These are phyloP conservation scores for Talaromyces sp. DNA, from an alignment of 2,329 filamentous ascomycete species.

Conservation along the genomic window DNA sequence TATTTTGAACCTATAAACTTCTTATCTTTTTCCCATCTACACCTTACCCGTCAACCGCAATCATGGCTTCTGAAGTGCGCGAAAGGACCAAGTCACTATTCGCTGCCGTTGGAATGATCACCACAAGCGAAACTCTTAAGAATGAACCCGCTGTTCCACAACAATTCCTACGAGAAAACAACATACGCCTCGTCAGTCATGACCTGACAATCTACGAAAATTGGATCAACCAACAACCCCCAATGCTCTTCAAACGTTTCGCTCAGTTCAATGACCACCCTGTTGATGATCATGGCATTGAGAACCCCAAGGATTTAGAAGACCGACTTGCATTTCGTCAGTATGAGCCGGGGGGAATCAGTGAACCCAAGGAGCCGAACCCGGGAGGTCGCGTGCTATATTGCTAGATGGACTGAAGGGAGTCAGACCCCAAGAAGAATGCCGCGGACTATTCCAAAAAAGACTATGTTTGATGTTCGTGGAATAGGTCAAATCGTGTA, in stretches of 20 bases:
- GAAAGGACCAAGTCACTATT: not conserved
- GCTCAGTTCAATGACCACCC: not conserved
- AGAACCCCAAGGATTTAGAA: no score
- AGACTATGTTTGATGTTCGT: no score
- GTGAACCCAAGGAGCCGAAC: no score
- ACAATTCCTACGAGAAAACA: not conserved
- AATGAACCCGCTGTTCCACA: not conserved
- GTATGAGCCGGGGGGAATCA: no score
- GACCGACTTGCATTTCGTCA: no score
- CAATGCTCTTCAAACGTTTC: not conserved
- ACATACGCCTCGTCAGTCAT: not conserved
- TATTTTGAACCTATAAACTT: not conserved
- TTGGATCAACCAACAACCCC: not conserved
- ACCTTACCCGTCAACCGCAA: not conserved
- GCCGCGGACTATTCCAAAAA: no score
- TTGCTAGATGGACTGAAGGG: no score
- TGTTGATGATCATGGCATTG: no score
- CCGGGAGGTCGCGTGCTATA: no score
- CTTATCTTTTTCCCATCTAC: no score
- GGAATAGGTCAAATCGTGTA: no score
- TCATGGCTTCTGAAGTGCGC: not conserved
- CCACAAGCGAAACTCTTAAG: not conserved
- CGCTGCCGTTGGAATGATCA: not conserved
- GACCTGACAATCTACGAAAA: not conserved
- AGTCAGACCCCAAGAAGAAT: no score